Evolutionary conservation across 257 asterid species (phyloP).

Genomic region (Solanum bulbocastanum): DNA sequence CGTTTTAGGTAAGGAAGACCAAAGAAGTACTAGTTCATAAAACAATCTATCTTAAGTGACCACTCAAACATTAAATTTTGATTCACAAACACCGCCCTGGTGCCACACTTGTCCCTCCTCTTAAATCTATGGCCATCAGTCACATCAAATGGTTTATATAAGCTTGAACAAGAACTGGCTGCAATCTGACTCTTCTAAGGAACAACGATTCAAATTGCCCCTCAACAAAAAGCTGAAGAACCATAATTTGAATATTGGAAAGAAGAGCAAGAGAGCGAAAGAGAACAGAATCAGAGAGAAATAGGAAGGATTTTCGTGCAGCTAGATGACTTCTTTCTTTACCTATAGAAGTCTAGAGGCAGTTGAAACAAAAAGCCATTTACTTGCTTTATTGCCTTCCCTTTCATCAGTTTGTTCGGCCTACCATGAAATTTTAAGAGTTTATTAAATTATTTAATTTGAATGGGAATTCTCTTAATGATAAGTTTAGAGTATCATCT

Average conservation of each 20-base stretch:
- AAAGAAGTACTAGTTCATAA: background rate
- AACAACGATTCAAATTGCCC: background rate
- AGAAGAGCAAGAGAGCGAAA: background rate
- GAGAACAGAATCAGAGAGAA: background rate
- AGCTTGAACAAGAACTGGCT: background rate
- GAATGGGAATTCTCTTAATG: background rate
- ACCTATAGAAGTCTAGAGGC: background rate
- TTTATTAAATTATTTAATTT: background rate
- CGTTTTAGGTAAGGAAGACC: background rate
- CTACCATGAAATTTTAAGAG: background rate
- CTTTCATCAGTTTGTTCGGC: background rate
- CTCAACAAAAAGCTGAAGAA: background rate
- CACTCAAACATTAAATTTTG: background rate
- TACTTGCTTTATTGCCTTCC: background rate
- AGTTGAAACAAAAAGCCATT: background rate
- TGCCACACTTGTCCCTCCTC: background rate
- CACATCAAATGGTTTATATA: background rate
- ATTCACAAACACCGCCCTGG: background rate
- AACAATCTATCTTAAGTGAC: background rate
- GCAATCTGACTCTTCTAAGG: background rate
- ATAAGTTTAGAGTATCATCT: background rate
- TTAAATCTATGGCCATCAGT: background rate
- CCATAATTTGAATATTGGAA: background rate
- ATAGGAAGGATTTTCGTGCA: background rate
- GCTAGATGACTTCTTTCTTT: background rate